These are phyloP conservation scores for Fusarium dimerum DNA, from an alignment of 2,329 filamentous ascomycete genomes.

Conservation along the genomic window DNA sequence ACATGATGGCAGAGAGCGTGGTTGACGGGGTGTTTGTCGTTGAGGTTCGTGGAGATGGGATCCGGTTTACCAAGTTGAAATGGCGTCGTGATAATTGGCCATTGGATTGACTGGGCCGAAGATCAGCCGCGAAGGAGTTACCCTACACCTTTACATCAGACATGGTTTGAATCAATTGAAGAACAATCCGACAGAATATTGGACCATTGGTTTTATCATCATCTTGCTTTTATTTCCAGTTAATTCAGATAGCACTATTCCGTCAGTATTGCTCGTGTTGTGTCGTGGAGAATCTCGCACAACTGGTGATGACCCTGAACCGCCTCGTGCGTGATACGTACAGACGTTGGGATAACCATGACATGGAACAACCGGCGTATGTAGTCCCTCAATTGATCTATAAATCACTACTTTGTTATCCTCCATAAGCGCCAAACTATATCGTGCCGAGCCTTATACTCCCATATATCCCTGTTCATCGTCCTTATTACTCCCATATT, in stretches of 20 bases:
- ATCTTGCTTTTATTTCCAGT: no score
- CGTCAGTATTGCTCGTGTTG: no score
- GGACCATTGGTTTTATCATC: no score
- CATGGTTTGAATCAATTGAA: background rate
- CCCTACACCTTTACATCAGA: slow-evolving; percentile 13
- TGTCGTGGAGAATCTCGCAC: no score
- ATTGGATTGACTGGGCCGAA: slow-evolving; percentile 26
- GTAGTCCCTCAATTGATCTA: background rate
- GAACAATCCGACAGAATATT: background rate
- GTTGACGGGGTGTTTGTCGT: slow-evolving; percentile 17
- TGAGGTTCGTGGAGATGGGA: slow-evolving; percentile 28
- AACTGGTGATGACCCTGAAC: no score
- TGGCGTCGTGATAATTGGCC: slow-evolving; percentile 31
- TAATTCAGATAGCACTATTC: no score
- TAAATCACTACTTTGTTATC: background rate
- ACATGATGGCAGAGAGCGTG: slow-evolving; percentile 50
- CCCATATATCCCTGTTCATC: background rate
- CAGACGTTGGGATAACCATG: background rate
- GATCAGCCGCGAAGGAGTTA: slow-evolving; percentile 23
- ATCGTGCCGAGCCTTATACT: background rate
- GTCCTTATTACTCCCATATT: background rate
- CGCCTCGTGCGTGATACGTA: no score
- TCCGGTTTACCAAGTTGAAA: slow-evolving; percentile 29
- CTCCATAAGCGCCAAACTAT: background rate
- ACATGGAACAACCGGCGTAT: background rate